These are phyloP conservation scores for Abrus pulchellus DNA, from an alignment of 306 rosid genomes.

Conservation along the genomic window DNA sequence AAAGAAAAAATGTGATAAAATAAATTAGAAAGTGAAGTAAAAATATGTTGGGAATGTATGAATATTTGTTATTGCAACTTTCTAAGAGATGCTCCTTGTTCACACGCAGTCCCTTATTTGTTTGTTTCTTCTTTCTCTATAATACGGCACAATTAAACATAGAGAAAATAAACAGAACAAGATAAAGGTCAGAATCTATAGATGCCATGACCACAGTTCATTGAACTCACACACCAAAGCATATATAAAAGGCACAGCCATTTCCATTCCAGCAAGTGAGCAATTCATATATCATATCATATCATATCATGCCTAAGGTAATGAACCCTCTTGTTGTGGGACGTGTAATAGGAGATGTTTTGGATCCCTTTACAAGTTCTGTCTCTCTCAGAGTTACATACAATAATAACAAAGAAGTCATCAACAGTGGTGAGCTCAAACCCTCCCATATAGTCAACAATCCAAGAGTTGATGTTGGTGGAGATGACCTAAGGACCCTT, in stretches of 20 bases:
- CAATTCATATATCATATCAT: background rate
- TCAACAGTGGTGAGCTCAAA: conserved; percentile 47
- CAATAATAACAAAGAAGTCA: conserved; percentile 43
- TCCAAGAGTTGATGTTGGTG: conserved; percentile 57
- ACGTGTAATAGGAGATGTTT: conserved; percentile 53
- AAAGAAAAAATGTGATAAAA: too few species aligned
- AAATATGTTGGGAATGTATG: too few species aligned
- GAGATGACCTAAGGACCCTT: conserved; percentile 45
- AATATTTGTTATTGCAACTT: background rate
- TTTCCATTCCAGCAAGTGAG: background rate
- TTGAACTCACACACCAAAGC: background rate
- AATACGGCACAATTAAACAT: background rate
- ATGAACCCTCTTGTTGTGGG: conserved; percentile 47
- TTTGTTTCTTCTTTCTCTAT: background rate
- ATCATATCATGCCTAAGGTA: conserved; percentile 20
- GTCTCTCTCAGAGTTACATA: conserved; percentile 34
- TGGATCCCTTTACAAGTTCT: conserved; percentile 41
- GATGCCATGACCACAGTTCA: background rate
- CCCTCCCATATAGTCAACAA: conserved; percentile 48
- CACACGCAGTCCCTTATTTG: background rate
- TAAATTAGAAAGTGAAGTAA: too few species aligned
- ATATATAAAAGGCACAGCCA: conserved; percentile 2
- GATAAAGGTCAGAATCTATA: background rate
- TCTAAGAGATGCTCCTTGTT: conserved; percentile 1
- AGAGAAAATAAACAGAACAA: background rate